phyloP scores from a whole-genome alignment of 805 yeast species.

The Teunomyces funiuensis region DNA sequence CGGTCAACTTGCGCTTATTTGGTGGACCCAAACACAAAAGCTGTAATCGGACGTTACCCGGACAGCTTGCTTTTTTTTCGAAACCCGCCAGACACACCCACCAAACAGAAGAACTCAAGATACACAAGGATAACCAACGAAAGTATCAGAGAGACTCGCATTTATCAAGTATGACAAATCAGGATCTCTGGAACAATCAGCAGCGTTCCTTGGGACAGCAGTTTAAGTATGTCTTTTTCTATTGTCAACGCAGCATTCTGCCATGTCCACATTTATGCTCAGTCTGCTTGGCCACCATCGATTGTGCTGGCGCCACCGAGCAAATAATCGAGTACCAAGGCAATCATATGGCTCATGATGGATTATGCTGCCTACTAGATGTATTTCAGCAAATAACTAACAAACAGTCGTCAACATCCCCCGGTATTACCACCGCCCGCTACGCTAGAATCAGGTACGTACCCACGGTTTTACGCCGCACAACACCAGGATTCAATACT shows the following conservation, averaged over 20 bases:
- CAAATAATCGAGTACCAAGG: background rate
- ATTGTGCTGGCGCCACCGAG: background rate
- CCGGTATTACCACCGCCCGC: conserved; percentile 65
- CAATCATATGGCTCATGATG: background rate
- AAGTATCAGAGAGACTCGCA: background rate
- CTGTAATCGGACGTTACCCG: background rate
- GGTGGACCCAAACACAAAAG: conserved; percentile 2
- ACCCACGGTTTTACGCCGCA: background rate
- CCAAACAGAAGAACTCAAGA: conserved; percentile 4
- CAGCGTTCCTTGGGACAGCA: conserved; percentile 43
- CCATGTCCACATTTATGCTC: background rate
- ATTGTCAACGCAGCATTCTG: background rate
- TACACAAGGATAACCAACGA: background rate
- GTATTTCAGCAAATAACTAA: background rate
- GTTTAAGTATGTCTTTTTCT: conserved; percentile 42
- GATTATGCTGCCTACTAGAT: background rate
- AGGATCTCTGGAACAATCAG: conserved; percentile 44
- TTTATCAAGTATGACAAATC: conserved; percentile 14
- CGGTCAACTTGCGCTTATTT: background rate
- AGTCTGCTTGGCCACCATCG: background rate
- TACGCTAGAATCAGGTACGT: conserved; percentile 50
- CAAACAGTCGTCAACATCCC: conserved; percentile 52
- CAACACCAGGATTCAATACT: conserved; percentile 14
- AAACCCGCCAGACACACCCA: conserved; percentile 6
- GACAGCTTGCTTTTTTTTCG: conserved; percentile 2